Evolutionary conservation across 768 basidiomycete species (phyloP).

Genomic region (Scleroderma citrinum): DNA sequence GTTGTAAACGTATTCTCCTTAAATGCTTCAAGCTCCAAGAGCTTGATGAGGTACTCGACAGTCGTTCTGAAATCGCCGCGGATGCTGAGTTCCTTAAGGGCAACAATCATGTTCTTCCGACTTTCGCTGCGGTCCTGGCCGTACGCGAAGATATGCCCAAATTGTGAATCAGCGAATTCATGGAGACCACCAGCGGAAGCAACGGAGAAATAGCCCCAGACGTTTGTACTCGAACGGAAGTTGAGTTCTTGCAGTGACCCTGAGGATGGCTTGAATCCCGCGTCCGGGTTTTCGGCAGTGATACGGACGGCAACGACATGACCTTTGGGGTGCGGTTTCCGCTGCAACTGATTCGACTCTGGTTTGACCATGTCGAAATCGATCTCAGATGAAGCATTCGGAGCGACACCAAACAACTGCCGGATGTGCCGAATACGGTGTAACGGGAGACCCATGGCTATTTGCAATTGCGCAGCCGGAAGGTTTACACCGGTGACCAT

Average conservation of each 20-base stretch:
- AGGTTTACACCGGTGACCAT: constrained; percentile 99
- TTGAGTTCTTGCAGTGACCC: constrained; percentile 97
- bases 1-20: constrained; percentile 97
- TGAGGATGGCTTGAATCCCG: constrained; percentile 98
- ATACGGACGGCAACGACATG: constrained; percentile 99
- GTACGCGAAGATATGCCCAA: constrained; percentile 98
- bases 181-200: constrained; percentile 92
- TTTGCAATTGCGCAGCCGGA: constrained; percentile 92
- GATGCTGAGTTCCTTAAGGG: constrained; percentile 95
- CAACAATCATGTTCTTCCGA: constrained; percentile 99
- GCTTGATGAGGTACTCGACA: constrained; percentile 98
- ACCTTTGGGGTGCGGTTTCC: constrained; percentile 94
- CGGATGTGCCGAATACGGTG: constrained; percentile 96
- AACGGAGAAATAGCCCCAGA: constrained; percentile 99
- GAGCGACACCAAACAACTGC: constrained; percentile 90
- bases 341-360: constrained; percentile 80
- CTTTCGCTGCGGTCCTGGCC: constrained; percentile 94
- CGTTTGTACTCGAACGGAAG: constrained; percentile 98
- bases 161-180: constrained; percentile 98
- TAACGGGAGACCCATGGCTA: constrained; percentile 97
- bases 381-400: constrained; percentile 83
- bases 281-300: constrained; percentile 98
- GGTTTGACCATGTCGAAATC: constrained; percentile 96
- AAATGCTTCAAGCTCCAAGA: constrained; percentile 93
- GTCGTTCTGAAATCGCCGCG: constrained; percentile 98